Evolutionary conservation across 2,329 filamentous ascomycete genomes (phyloP).

Genomic region (Clarireedia monteithiana): DNA sequence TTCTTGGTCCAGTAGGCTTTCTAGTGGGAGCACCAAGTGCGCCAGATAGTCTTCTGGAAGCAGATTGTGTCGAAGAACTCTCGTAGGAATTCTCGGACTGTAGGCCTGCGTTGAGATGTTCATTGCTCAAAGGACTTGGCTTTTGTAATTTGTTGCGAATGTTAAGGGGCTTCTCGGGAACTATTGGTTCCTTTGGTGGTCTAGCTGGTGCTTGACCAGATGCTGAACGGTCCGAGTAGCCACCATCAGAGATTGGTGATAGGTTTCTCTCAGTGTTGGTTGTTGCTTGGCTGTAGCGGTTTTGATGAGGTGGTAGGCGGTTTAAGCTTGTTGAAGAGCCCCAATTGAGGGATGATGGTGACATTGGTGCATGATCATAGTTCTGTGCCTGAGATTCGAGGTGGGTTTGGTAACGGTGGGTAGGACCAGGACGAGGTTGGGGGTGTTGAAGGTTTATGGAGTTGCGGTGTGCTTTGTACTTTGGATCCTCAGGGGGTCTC

Average conservation of each 20-base stretch:
- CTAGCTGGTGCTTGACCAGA: conserved; percentile 42
- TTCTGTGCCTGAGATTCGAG: conserved; percentile 66
- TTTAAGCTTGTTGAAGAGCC: conserved; percentile 52
- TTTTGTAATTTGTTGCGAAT: conserved; percentile 44
- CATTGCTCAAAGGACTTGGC: conserved; percentile 48
- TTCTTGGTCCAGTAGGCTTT: conserved; percentile 30
- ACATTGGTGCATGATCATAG: conserved; percentile 51
- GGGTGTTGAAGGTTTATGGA: conserved; percentile 74
- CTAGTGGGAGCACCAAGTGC: conserved; percentile 24
- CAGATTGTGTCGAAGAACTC: conserved; percentile 20
- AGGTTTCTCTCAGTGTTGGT: conserved; percentile 22
- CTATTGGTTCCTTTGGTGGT: conserved; percentile 55
- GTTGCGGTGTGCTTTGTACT: conserved; percentile 76
- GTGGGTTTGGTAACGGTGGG: conserved; percentile 64
- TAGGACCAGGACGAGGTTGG: conserved; percentile 66
- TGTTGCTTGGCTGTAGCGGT: conserved; percentile 35
- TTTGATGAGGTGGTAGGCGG: conserved; percentile 41
- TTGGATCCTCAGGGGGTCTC: conserved; percentile 51
- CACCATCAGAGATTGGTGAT: conserved; percentile 28
- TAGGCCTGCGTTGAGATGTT: conserved; percentile 31
- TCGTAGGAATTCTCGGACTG: conserved; percentile 16
- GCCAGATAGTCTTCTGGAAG: conserved; percentile 21
- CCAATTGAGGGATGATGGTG: conserved; percentile 55
- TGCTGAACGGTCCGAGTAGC: conserved; percentile 22
- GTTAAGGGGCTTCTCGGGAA: conserved; percentile 38